Conservation (phyloP, 1,284 basidiomycete genomes). For the Cryptococcus sp. region DNA sequence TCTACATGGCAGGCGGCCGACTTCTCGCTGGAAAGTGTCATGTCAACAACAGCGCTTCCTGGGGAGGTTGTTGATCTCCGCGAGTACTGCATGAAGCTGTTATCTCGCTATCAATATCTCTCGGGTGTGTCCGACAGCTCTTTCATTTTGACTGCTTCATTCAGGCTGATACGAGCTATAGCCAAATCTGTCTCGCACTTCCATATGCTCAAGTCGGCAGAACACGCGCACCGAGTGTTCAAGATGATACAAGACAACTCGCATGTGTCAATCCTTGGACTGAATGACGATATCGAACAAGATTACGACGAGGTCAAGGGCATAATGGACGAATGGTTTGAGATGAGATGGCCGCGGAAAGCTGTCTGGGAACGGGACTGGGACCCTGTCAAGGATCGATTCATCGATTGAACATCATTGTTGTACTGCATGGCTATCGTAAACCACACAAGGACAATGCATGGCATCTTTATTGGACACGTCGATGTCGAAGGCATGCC, state of each 20-base stretch:
- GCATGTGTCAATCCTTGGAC: constrained; percentile 37
- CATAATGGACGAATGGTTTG: constrained; percentile 45
- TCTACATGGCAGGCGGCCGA: constrained; percentile 54
- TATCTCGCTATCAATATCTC: constrained; percentile 57
- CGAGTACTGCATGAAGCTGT: constrained; percentile 54
- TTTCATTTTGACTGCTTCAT: not conserved
- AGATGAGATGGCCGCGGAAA: constrained; percentile 41
- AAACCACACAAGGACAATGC: no score
- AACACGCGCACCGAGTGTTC: constrained; percentile 32
- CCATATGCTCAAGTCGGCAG: constrained; percentile 42
- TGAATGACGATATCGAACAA: constrained; percentile 50
- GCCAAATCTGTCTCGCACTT: constrained; percentile 42
- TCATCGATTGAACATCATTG: constrained; percentile 6
- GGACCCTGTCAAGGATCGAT: constrained; percentile 20
- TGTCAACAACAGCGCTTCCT: constrained; percentile 39
- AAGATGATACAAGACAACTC: constrained; percentile 33
- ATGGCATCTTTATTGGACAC: no score
- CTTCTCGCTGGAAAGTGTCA: constrained; percentile 54
- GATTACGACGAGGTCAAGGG: constrained; percentile 35
- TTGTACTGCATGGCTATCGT: not conserved
- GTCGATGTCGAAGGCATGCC: no score
- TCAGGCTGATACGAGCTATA: not conserved
- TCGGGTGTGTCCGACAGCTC: constrained; percentile 28
- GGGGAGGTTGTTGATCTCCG: constrained; percentile 51
- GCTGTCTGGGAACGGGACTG: constrained; percentile 45